Base-by-base conservation (phyloP, 805 yeast genomes). In the Pichia cabralensis region DNA sequence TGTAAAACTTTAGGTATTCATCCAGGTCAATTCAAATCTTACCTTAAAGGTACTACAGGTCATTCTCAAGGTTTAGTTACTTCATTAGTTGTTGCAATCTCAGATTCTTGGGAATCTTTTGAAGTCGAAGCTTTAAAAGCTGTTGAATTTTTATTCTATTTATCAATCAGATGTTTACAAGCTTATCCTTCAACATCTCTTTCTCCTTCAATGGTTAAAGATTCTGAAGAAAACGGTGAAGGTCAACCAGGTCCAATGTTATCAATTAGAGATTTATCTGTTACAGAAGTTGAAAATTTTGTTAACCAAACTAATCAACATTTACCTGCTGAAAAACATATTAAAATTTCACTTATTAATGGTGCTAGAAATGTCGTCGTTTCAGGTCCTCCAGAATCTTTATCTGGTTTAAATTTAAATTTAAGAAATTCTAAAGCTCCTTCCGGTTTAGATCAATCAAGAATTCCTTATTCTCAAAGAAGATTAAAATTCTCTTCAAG, bases 161-260 rank as follows among this genome's bases (percentile, higher is more conserved):
- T 89, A 51, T 97, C 97, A 60, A 77, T 88, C 40, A 79, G 96
- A 62, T 80, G 94, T 63, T 78, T 84, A 59, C 80, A 76, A 60
- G 75, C 78, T 43, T 89, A 86, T 60, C 98, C 98, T 52, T 76
- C 82, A 52, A 92, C 97, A 30, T 81, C 95, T 26, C 70, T 92
- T 55, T 86, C 98, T 27, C 98, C 98, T 39, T 73, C 94, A 16
- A 82, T 83, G 60, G 74, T 88, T 48, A 84, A 84, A 58, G 98
- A 92, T 61, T 80, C 95, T 18, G 75, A 80, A 55, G 94, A 84
- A 52, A 79, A 85, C 55, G 89, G 89, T 50, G 99, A 92, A 67
- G 98, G 99, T 49, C 69, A 74, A 49, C 98, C 98, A 43, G 80
- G 94, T 46, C 98, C 98, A 47, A 92, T 92, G 99, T 74, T 92